A percentile compares a stretch with the other conserved stretches of the same genome.
phyloP scores from a whole-genome alignment of 768 basidiomycete genomes.

The Auriscalpium orientale region DNA sequence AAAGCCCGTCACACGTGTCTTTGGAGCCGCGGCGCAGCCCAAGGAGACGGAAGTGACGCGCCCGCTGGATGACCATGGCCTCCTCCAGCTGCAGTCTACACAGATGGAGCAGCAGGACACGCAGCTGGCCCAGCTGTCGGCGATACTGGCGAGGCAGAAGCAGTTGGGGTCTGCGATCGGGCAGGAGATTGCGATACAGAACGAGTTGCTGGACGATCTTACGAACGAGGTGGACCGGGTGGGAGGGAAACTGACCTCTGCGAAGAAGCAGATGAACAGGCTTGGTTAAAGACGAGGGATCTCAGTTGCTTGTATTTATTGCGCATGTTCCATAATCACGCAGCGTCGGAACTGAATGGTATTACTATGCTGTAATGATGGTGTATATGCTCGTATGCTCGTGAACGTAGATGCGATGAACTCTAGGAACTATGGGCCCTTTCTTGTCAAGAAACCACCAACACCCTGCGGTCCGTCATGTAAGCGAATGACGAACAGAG shows the following conservation, averaged over 20 bases:
- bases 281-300: constrained; percentile 39
- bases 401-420: neutral
- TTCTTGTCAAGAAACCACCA: constrained; percentile 42
- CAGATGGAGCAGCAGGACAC: constrained; percentile 81
- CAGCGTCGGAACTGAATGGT: neutral
- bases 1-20: constrained; percentile 61
- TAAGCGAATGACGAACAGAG: constrained; percentile 4
- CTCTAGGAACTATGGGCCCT: constrained; percentile 9
- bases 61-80: constrained; percentile 76
- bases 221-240: constrained; percentile 69
- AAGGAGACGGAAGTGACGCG: constrained; percentile 82
- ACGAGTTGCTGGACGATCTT: constrained; percentile 78
- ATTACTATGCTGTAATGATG: constrained; percentile 3
- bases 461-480: constrained; percentile 40
- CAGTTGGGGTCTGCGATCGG: constrained; percentile 83
- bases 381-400: neutral
- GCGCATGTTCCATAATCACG: neutral
- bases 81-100: constrained; percentile 70
- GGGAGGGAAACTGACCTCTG: constrained; percentile 66
- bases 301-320: constrained; percentile 8
- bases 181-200: constrained; percentile 76
- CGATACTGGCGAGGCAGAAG: constrained; percentile 78
- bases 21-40: constrained; percentile 44
- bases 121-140: constrained; percentile 71
- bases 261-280: constrained; percentile 78